These are phyloP conservation scores for Achaetomiella virescens DNA, from an alignment of 495 filamentous ascomycete species.

Conservation along the genomic window DNA sequence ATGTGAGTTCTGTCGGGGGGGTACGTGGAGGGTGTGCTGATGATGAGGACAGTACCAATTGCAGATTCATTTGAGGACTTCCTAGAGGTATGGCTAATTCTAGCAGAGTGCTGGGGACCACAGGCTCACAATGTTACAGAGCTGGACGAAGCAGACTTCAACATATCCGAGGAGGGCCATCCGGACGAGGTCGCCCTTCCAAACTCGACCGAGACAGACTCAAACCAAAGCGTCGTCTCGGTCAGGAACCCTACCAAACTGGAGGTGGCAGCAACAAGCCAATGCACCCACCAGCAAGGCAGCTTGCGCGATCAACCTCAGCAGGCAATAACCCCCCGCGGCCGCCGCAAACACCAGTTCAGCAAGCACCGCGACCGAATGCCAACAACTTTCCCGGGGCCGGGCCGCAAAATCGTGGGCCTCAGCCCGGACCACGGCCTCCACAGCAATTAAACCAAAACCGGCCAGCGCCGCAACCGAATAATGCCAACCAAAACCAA, in stretches of 20 bases:
- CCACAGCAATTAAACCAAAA: constrained; percentile 27
- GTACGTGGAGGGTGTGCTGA: background rate
- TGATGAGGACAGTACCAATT: background rate
- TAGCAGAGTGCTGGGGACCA: background rate
- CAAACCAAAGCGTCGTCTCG: background rate
- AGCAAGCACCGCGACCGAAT: constrained; percentile 14
- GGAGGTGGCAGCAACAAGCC: constrained; percentile 9
- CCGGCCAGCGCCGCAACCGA: constrained; percentile 19
- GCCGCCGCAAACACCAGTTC: constrained; percentile 36
- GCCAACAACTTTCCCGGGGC: constrained; percentile 14
- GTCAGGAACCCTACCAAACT: constrained; percentile 7
- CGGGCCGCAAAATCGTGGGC: constrained; percentile 13
- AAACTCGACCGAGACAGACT: constrained; percentile 4
- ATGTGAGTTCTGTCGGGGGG: constrained; percentile 13
- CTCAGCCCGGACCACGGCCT: constrained; percentile 3
- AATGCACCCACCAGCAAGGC: constrained; percentile 35
- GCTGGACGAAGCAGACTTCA: constrained; percentile 71
- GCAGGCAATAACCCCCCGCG: constrained; percentile 23
- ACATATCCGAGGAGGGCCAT: constrained; percentile 48
- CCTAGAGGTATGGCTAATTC: constrained; percentile 52
- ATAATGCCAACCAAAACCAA: constrained; percentile 25
- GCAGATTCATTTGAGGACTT: constrained; percentile 53
- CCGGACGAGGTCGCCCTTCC: constrained; percentile 57
- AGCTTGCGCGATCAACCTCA: constrained; percentile 22
- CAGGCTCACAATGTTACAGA: constrained; percentile 33